Conservation (phyloP, 768 basidiomycete species). For the Podaxis rugospora region DNA sequence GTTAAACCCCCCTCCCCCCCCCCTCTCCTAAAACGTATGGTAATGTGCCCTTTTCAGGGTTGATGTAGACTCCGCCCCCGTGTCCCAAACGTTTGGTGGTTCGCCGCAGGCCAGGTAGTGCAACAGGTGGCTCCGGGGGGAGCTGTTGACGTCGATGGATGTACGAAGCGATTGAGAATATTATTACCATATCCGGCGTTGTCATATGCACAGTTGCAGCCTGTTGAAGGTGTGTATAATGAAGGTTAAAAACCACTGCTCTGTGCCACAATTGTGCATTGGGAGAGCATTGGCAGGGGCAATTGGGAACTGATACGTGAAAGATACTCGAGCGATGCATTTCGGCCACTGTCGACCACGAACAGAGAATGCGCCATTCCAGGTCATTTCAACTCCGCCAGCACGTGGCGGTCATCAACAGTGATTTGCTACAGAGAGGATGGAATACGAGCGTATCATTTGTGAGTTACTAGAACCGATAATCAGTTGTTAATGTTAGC, state of each 20-base stretch:
- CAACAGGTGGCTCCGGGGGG: not conserved
- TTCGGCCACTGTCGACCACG: not conserved
- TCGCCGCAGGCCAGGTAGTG: too few relatives aligned
- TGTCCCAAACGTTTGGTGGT: too few relatives aligned
- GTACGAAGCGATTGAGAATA: not conserved
- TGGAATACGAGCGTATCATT: not conserved
- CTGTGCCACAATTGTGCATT: too few relatives aligned
- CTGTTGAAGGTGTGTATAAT: not conserved
- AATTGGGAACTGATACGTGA: too few relatives aligned
- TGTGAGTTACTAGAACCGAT: not conserved
- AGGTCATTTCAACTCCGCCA: not conserved
- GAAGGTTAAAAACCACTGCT: too few relatives aligned
- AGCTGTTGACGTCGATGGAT: not conserved
- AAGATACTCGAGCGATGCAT: not conserved
- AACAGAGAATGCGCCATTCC: not conserved
- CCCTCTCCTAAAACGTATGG: not conserved
- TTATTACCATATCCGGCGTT: not conserved
- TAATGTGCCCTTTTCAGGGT: not conserved
- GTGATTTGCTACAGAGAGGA: not conserved
- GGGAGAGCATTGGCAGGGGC: too few relatives aligned
- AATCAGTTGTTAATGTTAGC: not conserved
- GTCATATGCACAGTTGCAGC: not conserved
- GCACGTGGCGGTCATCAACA: too few relatives aligned
- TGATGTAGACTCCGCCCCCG: not conserved
- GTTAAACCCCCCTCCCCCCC: not conserved